Evolutionary conservation across 345 rosid species (phyloP).

Genomic region (Melaleuca quinquenervia): DNA sequence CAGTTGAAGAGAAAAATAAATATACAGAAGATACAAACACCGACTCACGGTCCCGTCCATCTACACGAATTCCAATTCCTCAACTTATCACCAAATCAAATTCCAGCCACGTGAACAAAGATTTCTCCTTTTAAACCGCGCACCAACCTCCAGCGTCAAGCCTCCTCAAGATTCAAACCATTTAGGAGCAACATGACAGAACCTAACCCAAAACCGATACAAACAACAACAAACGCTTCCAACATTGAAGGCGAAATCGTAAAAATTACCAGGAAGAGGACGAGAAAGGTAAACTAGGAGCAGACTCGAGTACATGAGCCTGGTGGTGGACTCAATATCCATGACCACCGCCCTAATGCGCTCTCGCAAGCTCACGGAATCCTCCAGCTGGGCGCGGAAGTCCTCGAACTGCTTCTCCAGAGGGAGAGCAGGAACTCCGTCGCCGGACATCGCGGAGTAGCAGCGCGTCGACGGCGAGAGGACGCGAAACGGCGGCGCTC

Average conservation of each 20-base stretch:
- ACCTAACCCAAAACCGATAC: neutral
- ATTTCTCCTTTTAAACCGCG: neutral
- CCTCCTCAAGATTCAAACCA: neutral
- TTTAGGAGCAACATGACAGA: neutral
- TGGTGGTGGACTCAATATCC: slow-evolving; percentile 67
- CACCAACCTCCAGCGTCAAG: neutral
- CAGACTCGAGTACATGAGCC: slow-evolving; percentile 63
- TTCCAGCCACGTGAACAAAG: neutral
- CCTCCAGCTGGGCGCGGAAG: slow-evolving; percentile 66
- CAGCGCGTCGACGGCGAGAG: neutral
- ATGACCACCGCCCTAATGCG: slow-evolving; percentile 56
- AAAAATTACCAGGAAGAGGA: slow-evolving; percentile 56
- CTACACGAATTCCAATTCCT: neutral
- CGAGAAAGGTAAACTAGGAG: slow-evolving; percentile 87
- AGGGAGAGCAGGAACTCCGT: slow-evolving; percentile 19
- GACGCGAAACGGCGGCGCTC: neutral
- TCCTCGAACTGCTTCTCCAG: slow-evolving; percentile 76
- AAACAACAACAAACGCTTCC: neutral
- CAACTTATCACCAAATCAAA: neutral
- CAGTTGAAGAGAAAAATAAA: neutral
- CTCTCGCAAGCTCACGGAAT: slow-evolving; percentile 59
- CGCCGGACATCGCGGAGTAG: slow-evolving; percentile 41
- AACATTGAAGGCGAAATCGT: neutral
- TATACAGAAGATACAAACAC: neutral
- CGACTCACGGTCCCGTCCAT: neutral